phyloP scores from a whole-genome alignment of 2,329 filamentous ascomycete genomes.

The Fusarium neocosmosporiellum region DNA sequence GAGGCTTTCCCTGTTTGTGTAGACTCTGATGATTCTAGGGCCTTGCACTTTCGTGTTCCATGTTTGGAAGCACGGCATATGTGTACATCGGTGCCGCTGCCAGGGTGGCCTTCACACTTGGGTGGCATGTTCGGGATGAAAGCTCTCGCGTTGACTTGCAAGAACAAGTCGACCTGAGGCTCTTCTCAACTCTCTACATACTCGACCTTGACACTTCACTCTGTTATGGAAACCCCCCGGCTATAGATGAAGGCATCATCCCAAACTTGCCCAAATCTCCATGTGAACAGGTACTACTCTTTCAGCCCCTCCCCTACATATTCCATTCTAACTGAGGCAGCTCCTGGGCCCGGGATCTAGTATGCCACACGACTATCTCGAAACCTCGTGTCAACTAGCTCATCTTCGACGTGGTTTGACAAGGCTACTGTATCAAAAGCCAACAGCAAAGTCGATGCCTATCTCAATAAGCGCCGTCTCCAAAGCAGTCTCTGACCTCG shows the following conservation, averaged over 20 bases:
- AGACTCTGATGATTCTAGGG: background rate
- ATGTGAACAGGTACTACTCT: constrained; percentile 1
- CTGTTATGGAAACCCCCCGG: constrained; percentile 6
- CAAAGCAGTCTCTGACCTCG: background rate
- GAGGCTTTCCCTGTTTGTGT: background rate
- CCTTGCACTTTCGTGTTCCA: constrained; percentile 12
- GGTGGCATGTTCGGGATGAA: constrained; percentile 10
- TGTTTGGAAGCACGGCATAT: constrained; percentile 21
- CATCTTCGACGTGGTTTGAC: background rate
- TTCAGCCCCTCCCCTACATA: too few species aligned
- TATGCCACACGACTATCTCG: constrained; percentile 10
- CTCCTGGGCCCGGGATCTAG: constrained; percentile 1
- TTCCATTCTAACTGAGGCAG: background rate
- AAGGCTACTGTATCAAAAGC: constrained; percentile 8
- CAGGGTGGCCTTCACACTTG: constrained; percentile 10
- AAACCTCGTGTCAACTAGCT: constrained; percentile 2
- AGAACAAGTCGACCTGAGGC: constrained; percentile 11
- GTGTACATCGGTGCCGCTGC: constrained; percentile 18
- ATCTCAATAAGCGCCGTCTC: constrained; percentile 5
- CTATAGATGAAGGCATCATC: constrained; percentile 2
- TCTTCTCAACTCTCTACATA: constrained; percentile 11
- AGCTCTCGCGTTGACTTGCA: constrained; percentile 4
- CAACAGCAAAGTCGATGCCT: background rate
- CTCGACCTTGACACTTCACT: constrained; percentile 16
- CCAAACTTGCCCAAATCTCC: background rate